Evolutionary conservation across 345 rosid genomes (phyloP), one percentile per base, ranked within the genome.

Genomic region (Jatropha curcas): DNA sequence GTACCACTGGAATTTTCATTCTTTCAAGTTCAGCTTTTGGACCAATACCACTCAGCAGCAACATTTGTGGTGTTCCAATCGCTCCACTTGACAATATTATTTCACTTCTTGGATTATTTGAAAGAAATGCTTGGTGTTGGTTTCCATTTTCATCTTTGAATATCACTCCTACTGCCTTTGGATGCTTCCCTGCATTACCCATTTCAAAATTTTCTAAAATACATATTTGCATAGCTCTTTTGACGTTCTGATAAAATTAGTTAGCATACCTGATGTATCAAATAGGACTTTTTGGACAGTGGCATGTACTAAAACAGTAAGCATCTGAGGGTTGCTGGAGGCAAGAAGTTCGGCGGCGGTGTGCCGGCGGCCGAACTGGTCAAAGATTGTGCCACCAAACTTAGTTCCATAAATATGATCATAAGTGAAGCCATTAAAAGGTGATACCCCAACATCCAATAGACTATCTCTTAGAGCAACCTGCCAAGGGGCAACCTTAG

Each of bases 341-440:
- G 84, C 82, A n/a, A 96, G 99, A 16, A 96, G 96, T 76, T 96
- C 99, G 0, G 99, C 98, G 0, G 99, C 84, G 0, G 97, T 93
- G 79, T 90, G 97, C 30, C 98, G 89, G 68, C 97, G 97, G 53
- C 99, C 95, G 50, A 88, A 90, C 50, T 86, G 81, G 70, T 96
- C 99, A 52, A 89, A 96, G 60, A 86, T 93, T 55, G 98, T 96
- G 16, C 99, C 99, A 4, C 99, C 97, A 72, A 93, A 74, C 79
- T 96, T 96, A 79, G 99, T 96, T 63, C 99, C 99, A 65, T 86
- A 77, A 7, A 91, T 60, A 68, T 96, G 99, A 46, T 96, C 97
- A 60, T 86, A 96, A 19, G 98, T 95, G 80, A 86, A 90, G 11
- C 99, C 99, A 77, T 96, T 93, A 74, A 82, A 93, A 67, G 99